These are phyloP conservation scores for Pachysandra terminalis DNA, from an alignment of 164 flowering plant genomes.

Conservation along the genomic window DNA sequence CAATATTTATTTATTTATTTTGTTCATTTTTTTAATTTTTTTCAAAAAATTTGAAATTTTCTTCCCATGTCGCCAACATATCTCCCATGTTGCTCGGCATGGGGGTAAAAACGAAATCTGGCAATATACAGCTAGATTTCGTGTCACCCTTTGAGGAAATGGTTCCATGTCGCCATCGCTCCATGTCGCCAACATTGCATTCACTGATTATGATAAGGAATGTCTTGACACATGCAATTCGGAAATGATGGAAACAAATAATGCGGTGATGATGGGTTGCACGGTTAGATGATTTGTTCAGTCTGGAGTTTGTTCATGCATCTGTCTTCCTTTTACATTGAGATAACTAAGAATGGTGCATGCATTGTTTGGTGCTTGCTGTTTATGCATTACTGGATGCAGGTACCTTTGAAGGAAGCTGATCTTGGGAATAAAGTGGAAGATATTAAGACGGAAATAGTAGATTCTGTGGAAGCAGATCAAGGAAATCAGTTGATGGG, in stretches of 20 bases:
- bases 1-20: too few relatives aligned
- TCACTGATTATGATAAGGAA: neutral
- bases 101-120: too few relatives aligned
- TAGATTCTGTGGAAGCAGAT: neutral
- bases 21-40: too few relatives aligned
- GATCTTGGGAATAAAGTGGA: neutral
- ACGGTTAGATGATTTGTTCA: constrained; percentile 1
- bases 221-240: neutral
- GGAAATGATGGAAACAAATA: neutral
- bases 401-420: constrained; percentile 4
- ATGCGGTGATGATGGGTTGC: constrained; percentile 1
- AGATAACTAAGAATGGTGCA: neutral
- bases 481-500: neutral
- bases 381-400: neutral
- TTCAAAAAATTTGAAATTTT: too few relatives aligned
- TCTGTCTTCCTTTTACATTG: neutral
- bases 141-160: too few relatives aligned
- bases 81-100: too few relatives aligned
- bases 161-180: too few relatives aligned
- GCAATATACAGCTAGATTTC: too few relatives aligned
- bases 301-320: too few relatives aligned
- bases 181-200: too few relatives aligned
- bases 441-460: constrained; percentile 5
- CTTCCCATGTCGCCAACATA: too few relatives aligned
- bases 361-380: neutral